Percentiles rank a stretch among this genome's conserved stretches.
These are phyloP conservation scores for Cafeteria roenbergensis DNA, from an alignment of 108 stramenopile genomes.

Conservation along the genomic window DNA sequence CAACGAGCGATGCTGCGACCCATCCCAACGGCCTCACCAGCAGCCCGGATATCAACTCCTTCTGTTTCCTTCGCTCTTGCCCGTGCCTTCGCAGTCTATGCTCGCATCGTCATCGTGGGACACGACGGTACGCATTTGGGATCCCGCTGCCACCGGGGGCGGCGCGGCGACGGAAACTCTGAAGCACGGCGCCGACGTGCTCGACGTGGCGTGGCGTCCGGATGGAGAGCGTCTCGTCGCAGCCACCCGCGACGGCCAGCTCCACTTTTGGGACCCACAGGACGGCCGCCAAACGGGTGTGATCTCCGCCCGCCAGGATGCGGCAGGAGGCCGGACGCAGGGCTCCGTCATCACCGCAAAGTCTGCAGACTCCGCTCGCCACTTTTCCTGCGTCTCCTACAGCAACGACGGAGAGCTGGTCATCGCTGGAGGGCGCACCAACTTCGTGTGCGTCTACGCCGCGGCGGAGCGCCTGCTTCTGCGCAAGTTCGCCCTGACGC, in stretches of 20 bases:
- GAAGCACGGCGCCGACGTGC: constrained; percentile 77
- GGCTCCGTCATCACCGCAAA: constrained; percentile 68
- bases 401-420: constrained; percentile 88
- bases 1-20: too few species aligned
- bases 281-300: constrained; percentile 57
- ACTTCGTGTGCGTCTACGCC: constrained; percentile 94
- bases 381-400: constrained; percentile 87
- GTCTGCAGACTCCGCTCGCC: constrained; percentile 70
- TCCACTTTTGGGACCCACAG: constrained; percentile 83
- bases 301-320: constrained; percentile 75
- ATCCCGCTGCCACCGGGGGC: constrained; percentile 78
- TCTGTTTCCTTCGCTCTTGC: not conserved
- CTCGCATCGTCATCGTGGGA: constrained; percentile 92
- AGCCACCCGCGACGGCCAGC: constrained; percentile 75
- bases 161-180: constrained; percentile 55
- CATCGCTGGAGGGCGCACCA: constrained; percentile 87
- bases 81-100: constrained; percentile 11
- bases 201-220: constrained; percentile 77
- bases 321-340: constrained; percentile 67
- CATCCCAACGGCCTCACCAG: not conserved
- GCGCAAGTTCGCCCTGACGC: constrained; percentile 95
- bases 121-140: constrained; percentile 88
- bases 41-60: not conserved
- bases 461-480: constrained; percentile 72
- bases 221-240: constrained; percentile 83